Base-by-base conservation (phyloP, 768 basidiomycete species). In the Cystobasidium onofrii region DNA sequence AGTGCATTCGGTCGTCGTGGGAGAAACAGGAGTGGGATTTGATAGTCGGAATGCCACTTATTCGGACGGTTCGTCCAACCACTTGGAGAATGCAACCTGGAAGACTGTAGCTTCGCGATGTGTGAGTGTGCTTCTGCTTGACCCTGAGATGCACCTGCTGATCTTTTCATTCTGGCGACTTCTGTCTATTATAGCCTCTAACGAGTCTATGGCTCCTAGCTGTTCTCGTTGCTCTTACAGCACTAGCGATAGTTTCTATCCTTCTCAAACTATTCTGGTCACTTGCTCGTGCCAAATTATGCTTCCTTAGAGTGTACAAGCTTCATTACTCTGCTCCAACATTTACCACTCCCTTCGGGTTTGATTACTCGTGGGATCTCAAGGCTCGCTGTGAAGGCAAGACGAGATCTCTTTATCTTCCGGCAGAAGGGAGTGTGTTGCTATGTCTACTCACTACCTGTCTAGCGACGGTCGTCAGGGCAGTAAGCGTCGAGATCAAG, bases 231-330 rank as follows among this genome's bases (percentile, higher is more conserved):
- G 15, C 67, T 4, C 18, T 70, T 13, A 25, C 52, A 9, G 67
- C 67, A 9, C 20, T 70, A 23, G 39, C 7, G 25, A 29, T 70
- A 7, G 4, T 70, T 52, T 39, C 44, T 27, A 17, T 70, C 27
- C 52, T 70, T 6, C 67, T 70, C 54, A 55, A 27, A 29, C n/a
- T 55, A 15, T 27, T 50, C 18, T 70, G 67, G 67, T 18, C 23
- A 20, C 23, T 70, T 31, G 52, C 67, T 6, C 67, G 67, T 25
- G 67, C 50, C 52, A 29, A 44, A n/a, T 52, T 70, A 25, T 52
- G 18, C 50, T 52, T 70, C n/a, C 33, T 33, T 17, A 10, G 36
- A 20, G 33, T 6, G 27, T 41, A 41, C 62, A 63, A 36, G 33
- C 7, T 55, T 23, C 54, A 55, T 29, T 55, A 55, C 33, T 9